Conservation (phyloP, 2,329 filamentous ascomycete genomes). For the Aotearoamyces nothofagi region DNA sequence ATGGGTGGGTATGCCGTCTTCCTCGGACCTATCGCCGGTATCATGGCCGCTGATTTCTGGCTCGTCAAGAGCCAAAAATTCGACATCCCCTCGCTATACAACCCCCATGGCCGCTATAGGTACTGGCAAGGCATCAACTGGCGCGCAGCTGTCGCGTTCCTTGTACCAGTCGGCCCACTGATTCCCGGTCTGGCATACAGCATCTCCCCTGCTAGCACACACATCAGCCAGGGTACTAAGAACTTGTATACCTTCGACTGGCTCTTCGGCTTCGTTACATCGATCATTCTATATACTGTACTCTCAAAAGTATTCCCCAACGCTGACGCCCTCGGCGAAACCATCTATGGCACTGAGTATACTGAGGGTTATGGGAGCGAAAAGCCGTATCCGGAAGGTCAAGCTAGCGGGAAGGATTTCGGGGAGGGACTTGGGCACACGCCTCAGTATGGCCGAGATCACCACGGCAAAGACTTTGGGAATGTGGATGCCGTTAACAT, state of each 20-base stretch:
- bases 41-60: conserved; percentile 44
- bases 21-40: conserved; percentile 41
- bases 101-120: conserved; percentile 14
- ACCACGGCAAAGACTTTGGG: no score
- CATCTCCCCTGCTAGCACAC: conserved; percentile 11
- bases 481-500: no score
- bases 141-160: conserved; percentile 13
- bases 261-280: conserved; percentile 42
- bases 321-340: no score
- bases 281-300: conserved; percentile 36
- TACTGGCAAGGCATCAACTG: conserved; percentile 15
- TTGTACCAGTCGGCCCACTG: conserved; percentile 12
- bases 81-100: conserved; percentile 22
- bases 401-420: no score
- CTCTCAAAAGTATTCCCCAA: conserved; percentile 6
- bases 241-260: conserved; percentile 52
- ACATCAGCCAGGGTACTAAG: conserved; percentile 26
- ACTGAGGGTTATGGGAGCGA: no score
- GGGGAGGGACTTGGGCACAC: no score
- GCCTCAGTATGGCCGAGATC: no score
- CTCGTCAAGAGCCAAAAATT: conserved; percentile 25
- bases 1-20: conserved; percentile 52
- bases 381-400: no score
- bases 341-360: no score
- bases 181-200: conserved; percentile 13